phyloP scores from a whole-genome alignment of 805 yeast genomes.

The Vanderwaltozyma polyspora region DNA sequence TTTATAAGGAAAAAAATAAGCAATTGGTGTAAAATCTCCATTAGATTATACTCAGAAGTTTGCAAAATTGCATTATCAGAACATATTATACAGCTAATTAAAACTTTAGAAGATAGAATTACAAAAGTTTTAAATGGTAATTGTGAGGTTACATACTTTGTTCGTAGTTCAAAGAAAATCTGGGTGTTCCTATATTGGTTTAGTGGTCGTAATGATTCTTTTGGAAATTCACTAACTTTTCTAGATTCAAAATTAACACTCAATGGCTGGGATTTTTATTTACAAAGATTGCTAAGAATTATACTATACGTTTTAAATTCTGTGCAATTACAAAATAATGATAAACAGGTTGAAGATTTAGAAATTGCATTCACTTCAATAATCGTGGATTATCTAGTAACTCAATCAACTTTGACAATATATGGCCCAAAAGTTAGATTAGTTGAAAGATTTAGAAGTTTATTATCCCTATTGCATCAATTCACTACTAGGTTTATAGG shows the following conservation, averaged over 20 bases:
- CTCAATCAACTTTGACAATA: constrained; percentile 2
- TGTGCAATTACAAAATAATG: constrained; percentile 1
- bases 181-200: constrained; percentile 19
- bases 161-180: constrained; percentile 6
- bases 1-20: constrained; percentile 18
- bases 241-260: constrained; percentile 12
- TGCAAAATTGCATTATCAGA: constrained; percentile 2
- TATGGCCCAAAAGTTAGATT: constrained; percentile 4
- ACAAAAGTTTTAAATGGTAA: constrained; percentile 7
- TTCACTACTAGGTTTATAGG: constrained; percentile 5
- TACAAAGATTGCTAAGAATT: constrained; percentile 19
- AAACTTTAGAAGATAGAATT: constrained; percentile 4
- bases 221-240: constrained; percentile 8
- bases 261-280: constrained; percentile 16
- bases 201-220: constrained; percentile 6
- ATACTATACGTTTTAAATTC: constrained; percentile 18
- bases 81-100: constrained; percentile 6
- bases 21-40: constrained; percentile 13
- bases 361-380: constrained; percentile 11
- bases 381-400: constrained; percentile 9
- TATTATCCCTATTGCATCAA: constrained; percentile 7
- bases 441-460: constrained; percentile 12
- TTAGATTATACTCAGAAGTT: constrained; percentile 7
- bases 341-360: constrained; percentile 5
- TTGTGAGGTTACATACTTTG: constrained; percentile 6